Evolutionary conservation across 768 basidiomycete genomes (phyloP).

Genomic region (Lactifluus volemus): DNA sequence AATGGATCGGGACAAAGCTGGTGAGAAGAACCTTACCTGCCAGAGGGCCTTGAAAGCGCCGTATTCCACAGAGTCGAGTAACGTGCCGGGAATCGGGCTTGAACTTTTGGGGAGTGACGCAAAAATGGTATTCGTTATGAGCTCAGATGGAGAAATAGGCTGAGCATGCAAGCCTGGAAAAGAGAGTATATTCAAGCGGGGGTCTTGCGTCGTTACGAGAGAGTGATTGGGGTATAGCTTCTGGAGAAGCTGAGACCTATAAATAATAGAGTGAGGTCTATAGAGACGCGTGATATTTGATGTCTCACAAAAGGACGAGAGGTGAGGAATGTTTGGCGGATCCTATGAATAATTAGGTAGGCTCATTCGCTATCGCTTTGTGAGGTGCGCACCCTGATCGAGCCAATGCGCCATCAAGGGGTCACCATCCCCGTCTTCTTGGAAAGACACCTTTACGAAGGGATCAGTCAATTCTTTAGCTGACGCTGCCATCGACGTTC

Average conservation of each 20-base stretch:
- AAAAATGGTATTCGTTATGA: constrained; percentile 44
- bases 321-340: constrained; percentile 44
- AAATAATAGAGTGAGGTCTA: neutral
- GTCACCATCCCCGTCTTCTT: constrained; percentile 24
- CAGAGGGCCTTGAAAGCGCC: constrained; percentile 50
- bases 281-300: neutral
- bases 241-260: constrained; percentile 38
- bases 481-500: neutral
- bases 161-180: constrained; percentile 42
- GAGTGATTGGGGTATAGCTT: constrained; percentile 55
- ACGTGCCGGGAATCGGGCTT: constrained; percentile 38
- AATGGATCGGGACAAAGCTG: neutral
- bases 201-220: constrained; percentile 44
- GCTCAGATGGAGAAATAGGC: constrained; percentile 39
- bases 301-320: constrained; percentile 25
- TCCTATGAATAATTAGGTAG: constrained; percentile 26
- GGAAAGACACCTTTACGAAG: constrained; percentile 40
- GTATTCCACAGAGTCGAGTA: constrained; percentile 43
- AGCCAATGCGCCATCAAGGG: constrained; percentile 46
- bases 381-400: constrained; percentile 35
- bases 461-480: constrained; percentile 29
- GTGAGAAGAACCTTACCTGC: constrained; percentile 37
- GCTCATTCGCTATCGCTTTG: neutral
- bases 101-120: constrained; percentile 36
- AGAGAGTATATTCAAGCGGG: constrained; percentile 36